Conservation (phyloP, 306 rosid genomes). For the Pterocarpus macrocarpus region DNA sequence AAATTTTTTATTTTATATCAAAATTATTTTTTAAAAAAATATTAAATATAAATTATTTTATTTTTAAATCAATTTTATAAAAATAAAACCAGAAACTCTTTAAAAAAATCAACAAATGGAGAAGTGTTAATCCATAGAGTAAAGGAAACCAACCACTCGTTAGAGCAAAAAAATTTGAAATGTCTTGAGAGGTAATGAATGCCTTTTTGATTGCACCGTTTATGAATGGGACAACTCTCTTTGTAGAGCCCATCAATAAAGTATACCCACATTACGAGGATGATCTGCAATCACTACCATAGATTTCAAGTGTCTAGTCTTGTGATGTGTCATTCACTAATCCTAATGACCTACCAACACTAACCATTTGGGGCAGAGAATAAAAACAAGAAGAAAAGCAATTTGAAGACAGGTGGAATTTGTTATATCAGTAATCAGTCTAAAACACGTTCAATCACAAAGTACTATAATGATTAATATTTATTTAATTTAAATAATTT, state of each 20-base stretch:
- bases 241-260: conserved; percentile 30
- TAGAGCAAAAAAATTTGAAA: conserved; percentile 37
- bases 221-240: conserved; percentile 49
- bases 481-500: too few relatives aligned
- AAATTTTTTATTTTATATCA: too few relatives aligned
- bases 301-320: conserved; percentile 13
- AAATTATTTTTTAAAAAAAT: too few relatives aligned
- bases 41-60: too few relatives aligned
- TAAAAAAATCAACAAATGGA: conserved; percentile 37
- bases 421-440: too few relatives aligned
- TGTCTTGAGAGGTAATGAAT: conserved; percentile 57
- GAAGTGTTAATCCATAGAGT: conserved; percentile 39
- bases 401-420: too few relatives aligned
- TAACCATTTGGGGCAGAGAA: conserved; percentile 4
- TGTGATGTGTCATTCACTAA: conserved; percentile 38
- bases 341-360: conserved; percentile 43
- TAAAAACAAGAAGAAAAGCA: too few relatives aligned
- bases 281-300: conserved; percentile 8
- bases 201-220: conserved; percentile 51
- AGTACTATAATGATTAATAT: too few relatives aligned
- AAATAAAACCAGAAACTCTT: too few relatives aligned
- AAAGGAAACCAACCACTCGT: conserved; percentile 50
- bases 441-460: conserved; percentile 5
- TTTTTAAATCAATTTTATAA: too few relatives aligned
- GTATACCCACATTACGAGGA: conserved; percentile 48